Base-by-base conservation (phyloP, 2,329 filamentous ascomycete species). In the Tolypocladium endophyticum region DNA sequence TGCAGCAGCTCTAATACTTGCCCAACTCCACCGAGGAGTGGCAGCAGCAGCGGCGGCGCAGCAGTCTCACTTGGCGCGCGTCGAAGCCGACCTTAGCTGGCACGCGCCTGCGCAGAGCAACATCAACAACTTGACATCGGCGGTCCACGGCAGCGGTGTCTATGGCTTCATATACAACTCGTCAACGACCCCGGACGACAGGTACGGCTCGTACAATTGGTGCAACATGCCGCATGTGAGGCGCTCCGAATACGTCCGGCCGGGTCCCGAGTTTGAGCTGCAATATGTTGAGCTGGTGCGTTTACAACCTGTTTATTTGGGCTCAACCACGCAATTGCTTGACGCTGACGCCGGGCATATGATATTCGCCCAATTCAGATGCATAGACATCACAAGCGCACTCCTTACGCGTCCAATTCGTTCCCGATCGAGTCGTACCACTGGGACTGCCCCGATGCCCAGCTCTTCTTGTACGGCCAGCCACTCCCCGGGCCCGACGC, bases 171-270 rank as follows among this genome's bases (percentile, higher is more conserved):
- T 89, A 23, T 94, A 87, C 74, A 85, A 90, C 67, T 80, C 81
- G 39, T 90, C 87, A 1, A 64, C 74, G 1, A 81, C 82, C 0
- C 83, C 88, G 0, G 74, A 78, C 58, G 68, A 72, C 0, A 65
- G 76, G 43, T 87, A 89, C 72, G 83, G 84, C 7, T 79, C 75
- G 1, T 92, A 92, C 73, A 91, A 93, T 71, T 93, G 81, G 80
- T 94, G 90, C 73, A 92, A 94, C 68, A 94, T 94, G 89, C 90
- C 90, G 0, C 90, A 93, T 73, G 87, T 89, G n/a, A 81, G 89
- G 38, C 74, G 71, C 28, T 72, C 73, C 18, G 87, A 90, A 67
- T 94, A 94, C 68, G 71, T 79, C 18, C 78, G 73, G 61, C 76
- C 81, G 0, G 66, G 75, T 1, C 63, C 72, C 0, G 81, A 81